Conservation (phyloP, 78 protist species). For the slime mould (Dictyostelium discoideum) region DNA sequence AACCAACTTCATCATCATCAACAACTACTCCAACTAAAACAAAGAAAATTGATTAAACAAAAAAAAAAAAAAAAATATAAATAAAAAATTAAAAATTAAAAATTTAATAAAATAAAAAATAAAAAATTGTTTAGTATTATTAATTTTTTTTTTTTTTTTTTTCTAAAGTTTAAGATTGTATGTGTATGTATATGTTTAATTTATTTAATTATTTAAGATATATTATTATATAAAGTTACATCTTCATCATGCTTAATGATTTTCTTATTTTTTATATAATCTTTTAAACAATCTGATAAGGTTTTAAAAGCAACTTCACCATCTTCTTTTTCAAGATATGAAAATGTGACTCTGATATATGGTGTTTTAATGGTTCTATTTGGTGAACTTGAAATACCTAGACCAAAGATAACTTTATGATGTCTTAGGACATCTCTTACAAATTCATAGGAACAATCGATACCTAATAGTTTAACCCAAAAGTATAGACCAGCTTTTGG, state of each 20-base stretch:
- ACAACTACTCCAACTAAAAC: too few species aligned
- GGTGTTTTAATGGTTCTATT: background rate
- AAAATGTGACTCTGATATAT: background rate
- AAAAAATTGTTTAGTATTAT: too few species aligned
- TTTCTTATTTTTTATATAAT: background rate
- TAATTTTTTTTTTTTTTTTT: too few species aligned
- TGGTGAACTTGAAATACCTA: background rate
- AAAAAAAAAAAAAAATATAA: too few species aligned
- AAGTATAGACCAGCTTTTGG: slow-evolving; percentile 6
- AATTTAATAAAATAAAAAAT: too few species aligned
- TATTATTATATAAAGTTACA: background rate
- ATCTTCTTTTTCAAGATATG: background rate
- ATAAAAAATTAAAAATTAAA: too few species aligned
- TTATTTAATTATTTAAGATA: too few species aligned
- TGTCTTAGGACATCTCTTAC: background rate
- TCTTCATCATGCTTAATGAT: background rate
- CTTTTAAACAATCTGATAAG: background rate
- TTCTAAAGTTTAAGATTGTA: too few species aligned
- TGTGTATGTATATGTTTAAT: too few species aligned
- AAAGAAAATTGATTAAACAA: too few species aligned
- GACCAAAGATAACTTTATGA: background rate
- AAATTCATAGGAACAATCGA: background rate
- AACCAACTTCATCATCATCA: too few species aligned
- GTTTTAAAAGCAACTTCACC: slow-evolving; percentile 2
- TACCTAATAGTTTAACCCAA: background rate